Evolutionary conservation across 2,329 filamentous ascomycete species (phyloP).

Genomic region (Trichoderma asperellum): DNA sequence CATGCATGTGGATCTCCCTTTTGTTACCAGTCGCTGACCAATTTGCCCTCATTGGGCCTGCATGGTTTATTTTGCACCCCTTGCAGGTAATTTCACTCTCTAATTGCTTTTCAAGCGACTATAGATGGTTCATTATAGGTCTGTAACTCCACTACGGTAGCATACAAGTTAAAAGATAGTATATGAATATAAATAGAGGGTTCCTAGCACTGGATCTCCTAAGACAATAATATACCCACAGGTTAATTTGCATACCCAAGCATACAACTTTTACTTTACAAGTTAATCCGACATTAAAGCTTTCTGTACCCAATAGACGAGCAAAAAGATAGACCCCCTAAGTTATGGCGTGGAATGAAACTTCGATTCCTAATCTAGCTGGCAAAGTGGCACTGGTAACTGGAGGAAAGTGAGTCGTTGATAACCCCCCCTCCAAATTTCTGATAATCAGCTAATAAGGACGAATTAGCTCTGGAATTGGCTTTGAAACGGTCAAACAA

Average conservation of each 20-base stretch:
- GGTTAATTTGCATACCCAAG: background rate
- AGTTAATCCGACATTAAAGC: background rate
- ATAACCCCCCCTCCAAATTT: background rate
- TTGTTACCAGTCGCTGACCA: background rate
- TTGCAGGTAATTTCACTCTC: background rate
- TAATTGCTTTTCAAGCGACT: background rate
- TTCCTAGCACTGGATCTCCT: background rate
- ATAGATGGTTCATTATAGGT: background rate
- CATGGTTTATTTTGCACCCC: background rate
- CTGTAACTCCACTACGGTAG: background rate
- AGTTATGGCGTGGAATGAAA: background rate
- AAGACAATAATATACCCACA: background rate
- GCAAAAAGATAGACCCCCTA: background rate
- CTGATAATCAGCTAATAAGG: background rate
- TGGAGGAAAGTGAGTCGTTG: conserved; percentile 11
- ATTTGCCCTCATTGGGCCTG: background rate
- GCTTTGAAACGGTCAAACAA: conserved; percentile 3
- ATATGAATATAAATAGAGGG: background rate
- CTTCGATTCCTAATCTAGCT: background rate
- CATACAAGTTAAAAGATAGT: background rate
- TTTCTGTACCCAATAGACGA: background rate
- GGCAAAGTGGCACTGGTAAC: conserved; percentile 1
- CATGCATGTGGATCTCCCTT: background rate
- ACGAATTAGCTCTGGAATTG: background rate
- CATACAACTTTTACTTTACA: background rate